These are phyloP conservation scores for Aspergillus pseudoviridinutans DNA, from an alignment of 2,329 filamentous ascomycete genomes.

Conservation along the genomic window DNA sequence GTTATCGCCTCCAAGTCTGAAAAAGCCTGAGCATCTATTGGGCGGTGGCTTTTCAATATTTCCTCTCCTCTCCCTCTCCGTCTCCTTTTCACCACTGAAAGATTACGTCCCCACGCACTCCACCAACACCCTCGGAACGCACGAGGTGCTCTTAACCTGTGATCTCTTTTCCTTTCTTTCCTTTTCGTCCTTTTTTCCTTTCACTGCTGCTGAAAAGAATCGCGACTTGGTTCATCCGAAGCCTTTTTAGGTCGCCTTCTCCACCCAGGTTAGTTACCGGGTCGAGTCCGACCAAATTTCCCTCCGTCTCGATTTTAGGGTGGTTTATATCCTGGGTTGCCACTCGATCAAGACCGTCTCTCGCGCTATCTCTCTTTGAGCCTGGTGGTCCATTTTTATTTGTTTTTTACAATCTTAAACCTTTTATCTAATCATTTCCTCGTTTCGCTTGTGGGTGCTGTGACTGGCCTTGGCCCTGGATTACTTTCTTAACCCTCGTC, in stretches of 20 bases:
- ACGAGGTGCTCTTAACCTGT: conserved; percentile 27
- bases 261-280: conserved; percentile 26
- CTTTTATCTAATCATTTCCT: conserved; percentile 3
- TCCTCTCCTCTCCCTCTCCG: conserved; percentile 9
- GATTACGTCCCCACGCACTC: conserved; percentile 29
- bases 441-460: conserved; percentile 3
- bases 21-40: background rate
- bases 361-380: conserved; percentile 21
- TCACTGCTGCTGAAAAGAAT: conserved; percentile 24
- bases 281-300: conserved; percentile 22
- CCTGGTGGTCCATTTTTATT: conserved; percentile 13
- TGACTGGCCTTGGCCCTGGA: conserved; percentile 8
- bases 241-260: conserved; percentile 30
- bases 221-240: conserved; percentile 16
- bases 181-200: conserved; percentile 1
- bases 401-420: conserved; percentile 4
- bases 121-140: conserved; percentile 37
- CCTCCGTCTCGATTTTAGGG: conserved; percentile 23
- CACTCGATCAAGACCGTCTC: conserved; percentile 22
- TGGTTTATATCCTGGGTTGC: conserved; percentile 21
- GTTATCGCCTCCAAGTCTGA: background rate
- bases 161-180: conserved; percentile 4
- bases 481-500: conserved; percentile 20
- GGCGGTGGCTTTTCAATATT: background rate
- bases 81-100: conserved; percentile 7